These are phyloP conservation scores for Helianthus tuberosus DNA, from an alignment of 129 eudicot species.

Conservation along the genomic window DNA sequence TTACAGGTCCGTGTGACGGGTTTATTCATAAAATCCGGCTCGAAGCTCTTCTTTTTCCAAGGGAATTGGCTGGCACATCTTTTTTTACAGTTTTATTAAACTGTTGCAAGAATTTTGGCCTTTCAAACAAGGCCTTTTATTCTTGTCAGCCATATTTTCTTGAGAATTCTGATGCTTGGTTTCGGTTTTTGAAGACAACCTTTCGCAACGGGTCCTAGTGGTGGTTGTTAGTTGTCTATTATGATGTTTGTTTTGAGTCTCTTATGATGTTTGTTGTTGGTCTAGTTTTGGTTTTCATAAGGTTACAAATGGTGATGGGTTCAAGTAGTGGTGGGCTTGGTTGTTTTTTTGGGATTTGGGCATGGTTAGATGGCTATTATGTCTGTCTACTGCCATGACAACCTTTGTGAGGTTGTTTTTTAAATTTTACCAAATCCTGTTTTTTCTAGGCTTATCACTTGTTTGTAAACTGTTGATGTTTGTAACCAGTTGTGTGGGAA, in stretches of 20 bases:
- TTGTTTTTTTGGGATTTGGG: slow-evolving; percentile 61
- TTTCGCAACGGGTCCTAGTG: slow-evolving; percentile 28
- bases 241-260: slow-evolving; percentile 18
- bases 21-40: too few species aligned
- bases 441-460: slow-evolving; percentile 55
- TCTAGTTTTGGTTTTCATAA: slow-evolving; percentile 33
- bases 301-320: slow-evolving; percentile 34
- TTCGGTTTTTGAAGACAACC: slow-evolving; percentile 42
- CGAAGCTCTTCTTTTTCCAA: too few species aligned
- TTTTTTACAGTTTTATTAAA: too few species aligned
- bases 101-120: slow-evolving; percentile 45
- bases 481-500: slow-evolving; percentile 41
- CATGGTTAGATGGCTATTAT: slow-evolving; percentile 42
- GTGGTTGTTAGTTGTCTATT: too few species aligned
- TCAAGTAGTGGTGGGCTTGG: slow-evolving; percentile 39
- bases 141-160: slow-evolving; percentile 47
- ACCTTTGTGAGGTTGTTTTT: slow-evolving; percentile 52
- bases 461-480: slow-evolving; percentile 36
- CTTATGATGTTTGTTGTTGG: slow-evolving; percentile 20
- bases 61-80: too few species aligned
- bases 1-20: too few species aligned
- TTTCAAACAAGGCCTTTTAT: slow-evolving; percentile 30
- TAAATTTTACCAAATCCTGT: slow-evolving; percentile 45
- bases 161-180: slow-evolving; percentile 46
- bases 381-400: slow-evolving; percentile 45